Evolutionary conservation across 306 rosid genomes (phyloP).

Genomic region (Hylodesmum podocarpum): DNA sequence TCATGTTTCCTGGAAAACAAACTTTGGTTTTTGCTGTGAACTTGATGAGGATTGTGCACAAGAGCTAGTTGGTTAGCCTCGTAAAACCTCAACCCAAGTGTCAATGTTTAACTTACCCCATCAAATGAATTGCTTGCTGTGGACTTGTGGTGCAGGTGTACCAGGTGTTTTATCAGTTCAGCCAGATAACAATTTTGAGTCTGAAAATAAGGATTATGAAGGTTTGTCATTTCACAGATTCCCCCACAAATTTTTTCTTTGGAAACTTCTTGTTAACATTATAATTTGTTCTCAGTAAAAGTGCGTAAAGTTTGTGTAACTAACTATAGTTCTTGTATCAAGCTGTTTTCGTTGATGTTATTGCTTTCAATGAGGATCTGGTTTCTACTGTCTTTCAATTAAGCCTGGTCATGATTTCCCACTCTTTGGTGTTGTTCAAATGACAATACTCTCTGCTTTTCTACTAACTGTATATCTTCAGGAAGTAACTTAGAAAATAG

Average conservation of each 20-base stretch:
- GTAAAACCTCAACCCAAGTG: background rate
- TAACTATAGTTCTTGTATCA: background rate
- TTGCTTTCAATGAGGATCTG: background rate
- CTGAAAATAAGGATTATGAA: slow-evolving; percentile 71
- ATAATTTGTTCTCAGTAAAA: background rate
- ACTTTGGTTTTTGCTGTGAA: slow-evolving; percentile 89
- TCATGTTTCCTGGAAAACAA: slow-evolving; percentile 81
- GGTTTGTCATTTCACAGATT: slow-evolving; percentile 41
- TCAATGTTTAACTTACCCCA: background rate
- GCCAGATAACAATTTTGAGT: slow-evolving; percentile 57
- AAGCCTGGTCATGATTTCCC: slow-evolving; percentile 4
- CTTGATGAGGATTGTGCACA: slow-evolving; percentile 74
- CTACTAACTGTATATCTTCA: slow-evolving; percentile 18
- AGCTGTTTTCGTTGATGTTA: background rate
- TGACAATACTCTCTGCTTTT: slow-evolving; percentile 18
- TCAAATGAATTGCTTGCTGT: slow-evolving; percentile 8
- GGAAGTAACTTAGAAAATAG: slow-evolving; percentile 38
- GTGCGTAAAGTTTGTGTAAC: background rate
- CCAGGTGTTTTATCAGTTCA: slow-evolving; percentile 77
- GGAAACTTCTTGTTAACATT: background rate
- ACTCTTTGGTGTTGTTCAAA: background rate
- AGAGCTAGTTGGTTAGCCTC: slow-evolving; percentile 59
- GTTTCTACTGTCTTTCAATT: background rate
- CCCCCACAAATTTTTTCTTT: background rate
- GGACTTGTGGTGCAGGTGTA: slow-evolving; percentile 57